Evolutionary conservation across 2,329 filamentous ascomycete species (phyloP).

Genomic region (Ophiostoma piceae): DNA sequence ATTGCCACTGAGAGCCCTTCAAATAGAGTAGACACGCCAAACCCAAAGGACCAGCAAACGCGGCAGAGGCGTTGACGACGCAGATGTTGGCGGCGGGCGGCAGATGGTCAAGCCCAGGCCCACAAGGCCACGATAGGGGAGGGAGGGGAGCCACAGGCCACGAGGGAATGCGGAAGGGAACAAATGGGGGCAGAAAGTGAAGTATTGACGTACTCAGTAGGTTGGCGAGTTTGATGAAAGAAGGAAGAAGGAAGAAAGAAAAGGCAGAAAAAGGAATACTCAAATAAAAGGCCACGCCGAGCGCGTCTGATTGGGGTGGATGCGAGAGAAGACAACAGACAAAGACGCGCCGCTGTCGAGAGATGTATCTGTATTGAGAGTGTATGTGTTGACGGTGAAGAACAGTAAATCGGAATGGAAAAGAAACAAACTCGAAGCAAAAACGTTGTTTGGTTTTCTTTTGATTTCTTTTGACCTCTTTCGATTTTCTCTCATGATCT

Average conservation of each 20-base stretch:
- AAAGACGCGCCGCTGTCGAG: background rate
- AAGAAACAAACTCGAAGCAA: no score
- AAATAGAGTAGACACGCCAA: background rate
- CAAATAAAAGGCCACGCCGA: background rate
- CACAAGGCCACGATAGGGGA: conserved; percentile 4
- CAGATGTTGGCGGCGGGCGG: conserved; percentile 8
- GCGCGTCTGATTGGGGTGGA: background rate
- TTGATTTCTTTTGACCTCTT: no score
- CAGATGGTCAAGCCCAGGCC: conserved; percentile 9
- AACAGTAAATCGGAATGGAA: background rate
- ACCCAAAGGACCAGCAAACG: background rate
- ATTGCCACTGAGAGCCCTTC: background rate
- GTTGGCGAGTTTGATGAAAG: background rate
- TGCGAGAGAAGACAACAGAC: background rate
- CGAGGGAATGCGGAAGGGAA: background rate
- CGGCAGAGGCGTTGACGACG: conserved; percentile 11
- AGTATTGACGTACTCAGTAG: no score
- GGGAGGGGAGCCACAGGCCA: conserved; percentile 10
- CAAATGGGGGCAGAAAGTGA: background rate
- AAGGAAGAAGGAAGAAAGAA: no score
- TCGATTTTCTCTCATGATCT: background rate
- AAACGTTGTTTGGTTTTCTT: no score
- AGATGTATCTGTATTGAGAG: background rate
- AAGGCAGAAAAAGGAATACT: no score
- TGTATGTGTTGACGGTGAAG: background rate